These are phyloP conservation scores for Nothophytophthora sp. DNA, from an alignment of 352 stramenopile genomes.

Conservation along the genomic window DNA sequence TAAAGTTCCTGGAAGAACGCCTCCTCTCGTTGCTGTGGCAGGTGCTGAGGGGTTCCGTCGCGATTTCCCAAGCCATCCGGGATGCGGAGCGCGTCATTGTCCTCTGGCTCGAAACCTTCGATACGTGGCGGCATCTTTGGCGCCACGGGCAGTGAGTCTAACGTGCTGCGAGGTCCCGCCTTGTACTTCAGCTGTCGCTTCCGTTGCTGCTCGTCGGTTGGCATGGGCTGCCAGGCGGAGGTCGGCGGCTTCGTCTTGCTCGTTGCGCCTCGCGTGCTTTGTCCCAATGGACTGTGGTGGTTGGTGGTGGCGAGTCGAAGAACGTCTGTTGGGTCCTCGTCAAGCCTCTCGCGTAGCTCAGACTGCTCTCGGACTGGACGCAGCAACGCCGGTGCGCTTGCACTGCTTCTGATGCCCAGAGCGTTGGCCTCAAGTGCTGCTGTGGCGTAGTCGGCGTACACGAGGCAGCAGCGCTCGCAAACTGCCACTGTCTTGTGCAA, in stretches of 20 bases:
- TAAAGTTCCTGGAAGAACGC: conserved; percentile 74
- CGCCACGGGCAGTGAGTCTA: conserved; percentile 39
- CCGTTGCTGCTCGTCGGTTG: conserved; percentile 15
- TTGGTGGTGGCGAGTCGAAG: conserved; percentile 15
- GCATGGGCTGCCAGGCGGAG: conserved; percentile 63
- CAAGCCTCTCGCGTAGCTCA: conserved; percentile 37
- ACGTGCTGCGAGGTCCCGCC: conserved; percentile 20
- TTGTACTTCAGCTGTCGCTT: conserved; percentile 13
- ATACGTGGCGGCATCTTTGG: conserved; percentile 64
- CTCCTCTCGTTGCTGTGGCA: conserved; percentile 51
- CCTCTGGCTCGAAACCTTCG: conserved; percentile 48
- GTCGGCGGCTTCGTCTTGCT: conserved; percentile 41
- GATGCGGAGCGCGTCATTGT: conserved; percentile 27
- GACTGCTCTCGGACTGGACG: conserved; percentile 53
- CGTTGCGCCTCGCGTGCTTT: neutral
- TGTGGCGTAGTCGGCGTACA: conserved; percentile 91
- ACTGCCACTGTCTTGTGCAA: conserved; percentile 92
- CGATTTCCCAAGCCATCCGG: conserved; percentile 10
- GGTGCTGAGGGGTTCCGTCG: conserved; percentile 18
- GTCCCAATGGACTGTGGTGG: conserved; percentile 2
- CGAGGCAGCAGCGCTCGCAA: conserved; percentile 94
- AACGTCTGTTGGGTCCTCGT: conserved; percentile 41
- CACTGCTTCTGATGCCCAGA: conserved; percentile 35
- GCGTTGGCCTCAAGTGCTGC: conserved; percentile 74
- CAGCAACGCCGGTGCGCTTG: conserved; percentile 64